Evolutionary conservation across 208 protist genomes (phyloP), one percentile per base, ranked within the genome.

Genomic region (Leishmania major): DNA sequence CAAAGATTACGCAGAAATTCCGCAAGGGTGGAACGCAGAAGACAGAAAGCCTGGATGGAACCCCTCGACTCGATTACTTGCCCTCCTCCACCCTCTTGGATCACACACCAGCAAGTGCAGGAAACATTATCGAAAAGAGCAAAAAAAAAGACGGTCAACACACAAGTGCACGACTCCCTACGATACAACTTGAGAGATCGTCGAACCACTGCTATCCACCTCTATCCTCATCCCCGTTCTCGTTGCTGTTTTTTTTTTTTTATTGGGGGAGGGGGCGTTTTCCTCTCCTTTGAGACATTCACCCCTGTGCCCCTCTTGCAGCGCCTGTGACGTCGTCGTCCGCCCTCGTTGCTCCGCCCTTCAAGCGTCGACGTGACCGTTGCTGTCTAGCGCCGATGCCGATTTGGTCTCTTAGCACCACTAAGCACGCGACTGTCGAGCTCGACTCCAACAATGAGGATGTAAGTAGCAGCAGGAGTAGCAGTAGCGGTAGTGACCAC

Each of bases 381-480:
- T 49, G 22, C 25, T 47, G 17, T 17, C 40, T 47, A 22, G 51
- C 8, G 35, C 13, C 31, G 51, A 86, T 86, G 82, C 78, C 74
- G 15, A 35, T 80, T 28, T 86, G 82, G 82, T 31, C 60, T 31
- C 74, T 75, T 10, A 70, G 66, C 64, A 37, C 64, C 11, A 49
- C 78, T 5, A 79, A 62, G 17, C 78, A 64, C 1, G 13, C 40
- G 40, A 45, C 78, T n/a, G 73, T 86, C 6, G 78, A 86, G 73
- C 78, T 86, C 31, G 45, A 71, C 55, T 86, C 82, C 8, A 78
- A 82, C 45, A 73, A 82, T 28, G 79, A 82, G 49, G 74, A 78
- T 62, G 37, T 55, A 8, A 55, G 70, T 45, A 79, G 62, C 28
- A 85, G 78, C 40, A 49, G 53, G 28, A 77, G 81, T 57, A 82